Conservation (phyloP, 2,329 filamentous ascomycete genomes). For the Chaetothyriales sp. region DNA sequence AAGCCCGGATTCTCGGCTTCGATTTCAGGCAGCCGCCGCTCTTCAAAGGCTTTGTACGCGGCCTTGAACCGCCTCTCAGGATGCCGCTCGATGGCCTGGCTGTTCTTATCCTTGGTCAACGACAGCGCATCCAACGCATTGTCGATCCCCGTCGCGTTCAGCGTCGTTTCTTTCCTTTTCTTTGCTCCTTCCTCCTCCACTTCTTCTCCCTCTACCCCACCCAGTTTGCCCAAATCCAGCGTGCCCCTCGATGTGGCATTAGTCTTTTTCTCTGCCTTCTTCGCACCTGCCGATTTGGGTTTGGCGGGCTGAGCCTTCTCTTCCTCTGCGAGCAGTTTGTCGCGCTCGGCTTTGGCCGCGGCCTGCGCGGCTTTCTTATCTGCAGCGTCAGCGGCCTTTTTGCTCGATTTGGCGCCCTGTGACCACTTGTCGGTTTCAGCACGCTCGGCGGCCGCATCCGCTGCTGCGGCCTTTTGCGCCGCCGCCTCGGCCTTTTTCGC, state of each 20-base stretch:
- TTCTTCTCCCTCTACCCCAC: constrained; percentile 37
- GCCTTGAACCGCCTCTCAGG: constrained; percentile 80
- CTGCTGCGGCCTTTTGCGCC: constrained; percentile 60
- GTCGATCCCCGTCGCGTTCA: constrained; percentile 81
- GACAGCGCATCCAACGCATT: constrained; percentile 80
- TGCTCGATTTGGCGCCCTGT: constrained; percentile 69
- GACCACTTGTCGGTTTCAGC: constrained; percentile 66
- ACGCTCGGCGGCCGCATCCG: constrained; percentile 51
- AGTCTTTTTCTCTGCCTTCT: constrained; percentile 37
- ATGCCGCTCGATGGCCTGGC: constrained; percentile 68
- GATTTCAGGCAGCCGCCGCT: constrained; percentile 69
- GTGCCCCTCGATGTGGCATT: constrained; percentile 37
- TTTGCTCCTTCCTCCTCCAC: constrained; percentile 9
- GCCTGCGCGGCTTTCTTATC: constrained; percentile 70
- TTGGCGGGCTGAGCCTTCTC: constrained; percentile 52
- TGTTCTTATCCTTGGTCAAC: constrained; percentile 45
- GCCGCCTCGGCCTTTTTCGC: constrained; percentile 79
- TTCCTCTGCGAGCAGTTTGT: constrained; percentile 69
- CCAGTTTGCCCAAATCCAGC: constrained; percentile 63
- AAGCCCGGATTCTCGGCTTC: constrained; percentile 69
- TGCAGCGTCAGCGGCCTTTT: constrained; percentile 83
- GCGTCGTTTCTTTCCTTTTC: constrained; percentile 38
- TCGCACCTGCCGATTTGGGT: constrained; percentile 46
- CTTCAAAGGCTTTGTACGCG: constrained; percentile 70
- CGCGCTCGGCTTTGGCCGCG: constrained; percentile 83